Percentiles rank a stretch among this genome's conserved stretches.
These are phyloP conservation scores for Fraxinus latifolia DNA, from an alignment of 305 asterid genomes.

Conservation along the genomic window DNA sequence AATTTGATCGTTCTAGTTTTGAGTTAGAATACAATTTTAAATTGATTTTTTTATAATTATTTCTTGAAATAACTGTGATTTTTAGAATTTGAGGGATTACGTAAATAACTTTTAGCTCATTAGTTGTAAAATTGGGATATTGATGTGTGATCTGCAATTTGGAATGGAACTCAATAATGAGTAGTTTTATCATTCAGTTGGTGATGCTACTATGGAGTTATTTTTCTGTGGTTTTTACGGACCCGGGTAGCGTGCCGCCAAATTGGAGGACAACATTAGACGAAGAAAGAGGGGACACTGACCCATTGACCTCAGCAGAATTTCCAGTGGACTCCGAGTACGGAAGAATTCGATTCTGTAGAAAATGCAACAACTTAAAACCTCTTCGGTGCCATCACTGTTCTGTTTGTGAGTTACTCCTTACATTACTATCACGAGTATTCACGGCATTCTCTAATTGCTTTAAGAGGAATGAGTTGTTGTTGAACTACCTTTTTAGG, in stretches of 20 bases:
- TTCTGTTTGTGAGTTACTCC: conserved; percentile 60
- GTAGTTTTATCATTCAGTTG: conserved; percentile 36
- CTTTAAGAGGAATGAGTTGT: conserved; percentile 14
- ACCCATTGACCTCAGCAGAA: conserved; percentile 46
- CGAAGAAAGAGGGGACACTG: conserved; percentile 58
- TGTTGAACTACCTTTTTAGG: conserved; percentile 34
- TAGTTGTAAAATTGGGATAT: not conserved
- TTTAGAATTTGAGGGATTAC: not conserved
- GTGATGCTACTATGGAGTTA: conserved; percentile 74
- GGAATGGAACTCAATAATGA: conserved; percentile 5
- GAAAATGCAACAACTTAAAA: conserved; percentile 63
- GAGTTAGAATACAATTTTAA: not conserved
- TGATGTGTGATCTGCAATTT: not conserved
- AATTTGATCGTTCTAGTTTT: not conserved
- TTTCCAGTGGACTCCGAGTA: conserved; percentile 37
- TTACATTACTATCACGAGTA: not conserved
- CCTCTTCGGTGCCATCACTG: conserved; percentile 78
- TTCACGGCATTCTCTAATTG: conserved; percentile 7
- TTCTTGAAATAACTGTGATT: not conserved
- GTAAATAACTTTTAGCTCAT: not conserved
- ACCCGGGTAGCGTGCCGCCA: conserved; percentile 63
- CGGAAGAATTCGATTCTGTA: conserved; percentile 47
- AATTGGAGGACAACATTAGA: conserved; percentile 57
- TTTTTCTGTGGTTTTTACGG: conserved; percentile 65
- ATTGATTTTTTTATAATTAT: not conserved